Percentiles rank a stretch among this genome's conserved stretches.
These are phyloP conservation scores for Candida nitratophila DNA, from an alignment of 805 yeast genomes.

Conservation along the genomic window DNA sequence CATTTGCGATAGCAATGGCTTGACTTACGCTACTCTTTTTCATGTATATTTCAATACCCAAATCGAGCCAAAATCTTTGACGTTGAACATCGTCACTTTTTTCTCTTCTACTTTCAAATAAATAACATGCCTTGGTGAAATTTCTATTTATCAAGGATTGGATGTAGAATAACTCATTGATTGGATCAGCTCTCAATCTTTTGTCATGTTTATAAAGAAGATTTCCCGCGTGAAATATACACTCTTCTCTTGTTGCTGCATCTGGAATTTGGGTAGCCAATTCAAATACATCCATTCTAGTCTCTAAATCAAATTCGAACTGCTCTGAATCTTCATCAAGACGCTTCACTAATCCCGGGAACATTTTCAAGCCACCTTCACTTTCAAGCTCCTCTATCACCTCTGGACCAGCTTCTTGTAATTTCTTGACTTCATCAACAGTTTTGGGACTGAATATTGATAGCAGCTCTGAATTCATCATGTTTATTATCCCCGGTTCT, in stretches of 20 bases:
- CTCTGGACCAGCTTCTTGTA: neutral
- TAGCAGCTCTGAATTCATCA: neutral
- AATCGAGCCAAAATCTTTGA: slow-evolving; percentile 48
- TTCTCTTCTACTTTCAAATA: slow-evolving; percentile 28
- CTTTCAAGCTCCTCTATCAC: neutral
- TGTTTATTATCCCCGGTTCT: neutral
- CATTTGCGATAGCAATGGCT: slow-evolving; percentile 29
- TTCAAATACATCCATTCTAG: slow-evolving; percentile 30
- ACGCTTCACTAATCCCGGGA: slow-evolving; percentile 18
- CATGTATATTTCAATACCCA: slow-evolving; percentile 36
- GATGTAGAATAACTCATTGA: slow-evolving; percentile 44
- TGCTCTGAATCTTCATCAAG: slow-evolving; percentile 13
- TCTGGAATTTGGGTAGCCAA: slow-evolving; percentile 31
- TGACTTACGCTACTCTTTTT: slow-evolving; percentile 23
- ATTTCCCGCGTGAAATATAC: slow-evolving; percentile 34
- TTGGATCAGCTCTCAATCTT: slow-evolving; percentile 38
- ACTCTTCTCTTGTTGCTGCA: slow-evolving; percentile 24
- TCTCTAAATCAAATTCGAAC: slow-evolving; percentile 25
- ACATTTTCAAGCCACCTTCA: slow-evolving; percentile 13
- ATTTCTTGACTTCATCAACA: neutral
- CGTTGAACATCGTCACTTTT: slow-evolving; percentile 25
- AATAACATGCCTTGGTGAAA: slow-evolving; percentile 27
- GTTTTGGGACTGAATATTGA: neutral
- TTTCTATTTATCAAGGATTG: slow-evolving; percentile 33
- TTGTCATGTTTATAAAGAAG: slow-evolving; percentile 33